Percentiles rank a stretch among this genome's conserved stretches.
Evolutionary conservation across 2,329 filamentous ascomycete species (phyloP).

Genomic region (Didymella lethalis): DNA sequence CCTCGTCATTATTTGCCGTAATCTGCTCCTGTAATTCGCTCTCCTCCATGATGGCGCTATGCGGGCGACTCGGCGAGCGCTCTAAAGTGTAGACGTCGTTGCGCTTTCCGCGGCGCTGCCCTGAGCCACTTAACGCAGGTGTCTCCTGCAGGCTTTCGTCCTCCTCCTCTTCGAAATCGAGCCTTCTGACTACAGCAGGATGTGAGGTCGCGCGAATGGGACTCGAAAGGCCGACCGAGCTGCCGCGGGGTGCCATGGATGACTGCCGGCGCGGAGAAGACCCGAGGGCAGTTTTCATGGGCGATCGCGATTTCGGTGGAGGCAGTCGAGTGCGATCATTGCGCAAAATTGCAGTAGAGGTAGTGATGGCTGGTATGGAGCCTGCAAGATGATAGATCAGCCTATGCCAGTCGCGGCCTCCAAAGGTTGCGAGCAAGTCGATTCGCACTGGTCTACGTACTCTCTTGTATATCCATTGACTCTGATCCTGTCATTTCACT

Average conservation of each 20-base stretch:
- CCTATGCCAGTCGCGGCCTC: not conserved
- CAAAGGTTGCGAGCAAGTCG: constrained; percentile 5
- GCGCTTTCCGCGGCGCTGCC: constrained; percentile 42
- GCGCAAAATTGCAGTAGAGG: constrained; percentile 57
- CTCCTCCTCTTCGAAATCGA: constrained; percentile 62
- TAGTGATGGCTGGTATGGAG: constrained; percentile 59
- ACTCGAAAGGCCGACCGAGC: constrained; percentile 49
- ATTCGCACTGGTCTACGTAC: constrained; percentile 53
- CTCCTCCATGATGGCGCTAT: constrained; percentile 42
- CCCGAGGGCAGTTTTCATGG: constrained; percentile 67
- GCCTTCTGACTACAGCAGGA: constrained; percentile 60
- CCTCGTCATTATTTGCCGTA: constrained; percentile 37
- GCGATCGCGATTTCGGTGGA: constrained; percentile 64
- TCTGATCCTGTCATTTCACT: constrained; percentile 61
- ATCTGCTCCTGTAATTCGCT: constrained; percentile 46
- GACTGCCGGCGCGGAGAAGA: constrained; percentile 69
- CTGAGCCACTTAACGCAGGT: constrained; percentile 46
- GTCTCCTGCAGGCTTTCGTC: constrained; percentile 42
- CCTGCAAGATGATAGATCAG: constrained; percentile 45
- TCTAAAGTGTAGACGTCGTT: constrained; percentile 46
- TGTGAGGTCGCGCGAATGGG: constrained; percentile 44
- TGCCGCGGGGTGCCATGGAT: constrained; percentile 63
- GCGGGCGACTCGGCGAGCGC: constrained; percentile 38
- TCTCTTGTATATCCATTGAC: constrained; percentile 70
- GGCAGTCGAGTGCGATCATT: constrained; percentile 55